Percentiles rank a stretch among this genome's conserved stretches.
Conservation (phyloP, 768 basidiomycete genomes). For the Suillus luteus region DNA sequence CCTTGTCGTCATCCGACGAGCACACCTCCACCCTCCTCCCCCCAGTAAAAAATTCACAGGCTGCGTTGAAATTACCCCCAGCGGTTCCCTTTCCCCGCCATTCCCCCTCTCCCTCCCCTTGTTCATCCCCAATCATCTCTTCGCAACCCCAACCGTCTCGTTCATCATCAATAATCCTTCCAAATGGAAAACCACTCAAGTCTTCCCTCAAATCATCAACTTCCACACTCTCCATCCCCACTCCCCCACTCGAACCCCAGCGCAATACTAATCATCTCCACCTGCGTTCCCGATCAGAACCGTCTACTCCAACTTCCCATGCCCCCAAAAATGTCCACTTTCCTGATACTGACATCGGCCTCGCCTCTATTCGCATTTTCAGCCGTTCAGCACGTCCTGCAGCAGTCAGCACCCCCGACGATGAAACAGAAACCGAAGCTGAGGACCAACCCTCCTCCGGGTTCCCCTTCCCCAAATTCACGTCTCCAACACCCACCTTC, state of each 20-base stretch:
- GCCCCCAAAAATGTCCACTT: slow-evolving; percentile 88
- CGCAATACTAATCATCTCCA: slow-evolving; percentile 15
- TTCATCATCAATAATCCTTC: slow-evolving; percentile 50
- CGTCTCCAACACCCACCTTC: slow-evolving; percentile 18
- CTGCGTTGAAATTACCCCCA: slow-evolving; percentile 19
- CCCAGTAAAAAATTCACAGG: slow-evolving; percentile 13
- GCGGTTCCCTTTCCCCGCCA: slow-evolving; percentile 47
- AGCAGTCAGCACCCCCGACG: slow-evolving; percentile 40
- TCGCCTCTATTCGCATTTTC: slow-evolving; percentile 65
- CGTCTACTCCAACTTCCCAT: slow-evolving; percentile 50
- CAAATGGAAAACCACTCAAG: slow-evolving; percentile 86
- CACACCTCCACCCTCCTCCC: slow-evolving; percentile 14
- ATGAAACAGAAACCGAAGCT: slow-evolving; percentile 50
- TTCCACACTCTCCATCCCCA: slow-evolving; percentile 21
- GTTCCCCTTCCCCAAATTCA: slow-evolving; percentile 31
- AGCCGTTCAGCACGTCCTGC: slow-evolving; percentile 71
- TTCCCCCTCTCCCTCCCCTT: slow-evolving; percentile 21
- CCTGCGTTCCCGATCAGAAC: slow-evolving; percentile 53
- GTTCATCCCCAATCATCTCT: slow-evolving; percentile 10
- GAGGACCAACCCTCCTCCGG: slow-evolving; percentile 18
- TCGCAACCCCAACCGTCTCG: slow-evolving; percentile 26
- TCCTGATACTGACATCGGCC: slow-evolving; percentile 60
- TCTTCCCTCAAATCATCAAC: slow-evolving; percentile 68
- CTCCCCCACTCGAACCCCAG: not conserved
- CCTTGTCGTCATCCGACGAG: slow-evolving; percentile 19